Evolutionary conservation across 225 moss, liverwort and hornwort genomes (phyloP), one percentile per base, ranked within the genome.

Genomic region (Sphagnum tenellum): DNA sequence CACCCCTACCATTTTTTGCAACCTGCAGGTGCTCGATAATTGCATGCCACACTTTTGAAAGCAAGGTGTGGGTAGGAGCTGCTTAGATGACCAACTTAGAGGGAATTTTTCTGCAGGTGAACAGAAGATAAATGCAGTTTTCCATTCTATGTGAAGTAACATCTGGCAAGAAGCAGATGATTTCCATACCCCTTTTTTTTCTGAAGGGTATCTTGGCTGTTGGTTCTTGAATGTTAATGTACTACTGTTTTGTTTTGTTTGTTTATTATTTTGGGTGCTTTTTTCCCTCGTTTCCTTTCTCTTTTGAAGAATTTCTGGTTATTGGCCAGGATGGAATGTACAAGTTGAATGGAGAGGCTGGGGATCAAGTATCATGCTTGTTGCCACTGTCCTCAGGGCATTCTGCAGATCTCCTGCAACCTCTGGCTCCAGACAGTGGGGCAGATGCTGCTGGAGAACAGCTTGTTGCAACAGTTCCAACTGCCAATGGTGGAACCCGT

Each of bases 401-500:
- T 69, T 61, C 78, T 66, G 74, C 89, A 71, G 84, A 82, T 67
- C 81, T 88, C 56, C 71, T 79, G 86, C 83, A 76, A 73, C 9
- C 9, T 50, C n/a, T 50, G 7, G 11, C 7, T 66, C 77, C 74
- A 78, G 85, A 77, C 79, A 87, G 68, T 78, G 80, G 88, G 64
- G 48, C 71, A 62, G 91, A 86, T 49, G 78, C 72, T 49, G 61
- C 51, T 51, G 72, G 78, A 67, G 87, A 95, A 53, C 86, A 86
- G 62, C 79, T 83, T 56, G 89, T 91, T 74, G 84, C 81, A 61
- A 95, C 92, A 60, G 95, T 95, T 65, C 95, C 95, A 64, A 95
- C 95, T 66, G 95, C 92, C 45, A 95, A 89, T 77, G 95, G 95
- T 58, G 95, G 95, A 56, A 92, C 91, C 59, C 79, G 91, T 55